Evolutionary conservation across 768 basidiomycete genomes (phyloP), one percentile per base, ranked within the genome.

Genomic region (button mushroom (Agaricus bisporus)): DNA sequence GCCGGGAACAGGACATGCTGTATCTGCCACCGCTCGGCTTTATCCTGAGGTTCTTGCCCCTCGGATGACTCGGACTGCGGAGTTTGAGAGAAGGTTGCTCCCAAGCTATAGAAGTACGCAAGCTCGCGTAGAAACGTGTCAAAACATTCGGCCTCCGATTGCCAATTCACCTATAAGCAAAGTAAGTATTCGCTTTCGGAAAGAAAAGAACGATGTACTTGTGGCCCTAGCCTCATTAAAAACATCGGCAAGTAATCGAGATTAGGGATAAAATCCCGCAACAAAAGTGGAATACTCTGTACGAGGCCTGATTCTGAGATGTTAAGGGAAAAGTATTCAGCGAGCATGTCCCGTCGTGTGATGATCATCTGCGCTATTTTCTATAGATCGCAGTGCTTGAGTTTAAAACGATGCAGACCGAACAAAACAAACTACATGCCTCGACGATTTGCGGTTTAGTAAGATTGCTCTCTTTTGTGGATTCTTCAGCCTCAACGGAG

Each of bases 1-100:
- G 86, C 81, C 5, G 94, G 94, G 66, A 97, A 97, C 28, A 98
- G 64, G 17, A 93, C 75, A 64, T 99, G 92, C 66, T 98, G 84
- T 26, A 95, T 82, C 65, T 95, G 91, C 89, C 92, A 97, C 44
- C 74, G 71, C 57, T 82, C 80, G 1, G 85, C 82, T 41, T 54
- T 48, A 29, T 54, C 53, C 6, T 54, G 53, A 58, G 81, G 79
- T 53, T 79, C 76, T 60, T 79, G 71, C 5, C 67, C 68, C 17
- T 70, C 66, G 14, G 61, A 59, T 38, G 25, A 8, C 15, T 42
- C 53, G 5, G 53, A 20, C 29, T n/a, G 46, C 0, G 53, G 61
- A 0, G 80, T 81, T 38, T 83, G 80, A 1, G 92, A 89, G 0
- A 48, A 48, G 17, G 36, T 48, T 3, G 53, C 38, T 18, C 53